Conservation (phyloP, 371 early-diverging fungal species). For the Actinomortierella wolfii region DNA sequence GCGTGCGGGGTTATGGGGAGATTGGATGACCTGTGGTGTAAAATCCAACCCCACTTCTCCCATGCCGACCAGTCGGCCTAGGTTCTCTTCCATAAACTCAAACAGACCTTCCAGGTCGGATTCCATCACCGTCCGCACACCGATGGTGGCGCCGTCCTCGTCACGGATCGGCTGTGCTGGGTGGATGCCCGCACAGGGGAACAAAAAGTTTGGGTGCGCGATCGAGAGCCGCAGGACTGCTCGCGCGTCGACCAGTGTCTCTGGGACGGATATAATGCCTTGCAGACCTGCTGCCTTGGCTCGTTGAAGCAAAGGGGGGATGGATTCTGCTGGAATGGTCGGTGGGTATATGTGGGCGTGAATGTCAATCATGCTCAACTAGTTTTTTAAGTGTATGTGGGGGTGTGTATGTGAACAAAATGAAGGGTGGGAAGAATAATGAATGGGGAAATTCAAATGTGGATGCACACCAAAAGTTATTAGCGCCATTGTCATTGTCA, state of each 20-base stretch:
- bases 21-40: constrained; percentile 60
- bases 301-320: constrained; percentile 23
- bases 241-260: constrained; percentile 50
- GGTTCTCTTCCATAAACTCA: constrained; percentile 46
- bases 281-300: constrained; percentile 47
- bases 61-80: constrained; percentile 44
- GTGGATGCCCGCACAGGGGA: constrained; percentile 52
- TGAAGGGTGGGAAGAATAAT: no score
- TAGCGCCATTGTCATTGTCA: no score
- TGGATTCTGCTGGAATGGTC: constrained; percentile 47
- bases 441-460: no score
- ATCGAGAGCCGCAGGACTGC: constrained; percentile 47
- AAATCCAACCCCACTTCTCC: constrained; percentile 77
- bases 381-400: no score
- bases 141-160: constrained; percentile 36
- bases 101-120: constrained; percentile 49
- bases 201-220: constrained; percentile 47
- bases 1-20: constrained; percentile 23
- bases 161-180: constrained; percentile 50
- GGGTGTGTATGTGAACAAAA: no score
- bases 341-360: constrained; percentile 53
- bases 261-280: constrained; percentile 52
- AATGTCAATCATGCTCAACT: constrained; percentile 57
- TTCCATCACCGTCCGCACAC: constrained; percentile 45
- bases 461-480: no score